Percentiles rank a stretch among this genome's conserved stretches.
These are phyloP conservation scores for Aspergillus sp. DNA, from an alignment of 2,329 filamentous ascomycete genomes.

Conservation along the genomic window DNA sequence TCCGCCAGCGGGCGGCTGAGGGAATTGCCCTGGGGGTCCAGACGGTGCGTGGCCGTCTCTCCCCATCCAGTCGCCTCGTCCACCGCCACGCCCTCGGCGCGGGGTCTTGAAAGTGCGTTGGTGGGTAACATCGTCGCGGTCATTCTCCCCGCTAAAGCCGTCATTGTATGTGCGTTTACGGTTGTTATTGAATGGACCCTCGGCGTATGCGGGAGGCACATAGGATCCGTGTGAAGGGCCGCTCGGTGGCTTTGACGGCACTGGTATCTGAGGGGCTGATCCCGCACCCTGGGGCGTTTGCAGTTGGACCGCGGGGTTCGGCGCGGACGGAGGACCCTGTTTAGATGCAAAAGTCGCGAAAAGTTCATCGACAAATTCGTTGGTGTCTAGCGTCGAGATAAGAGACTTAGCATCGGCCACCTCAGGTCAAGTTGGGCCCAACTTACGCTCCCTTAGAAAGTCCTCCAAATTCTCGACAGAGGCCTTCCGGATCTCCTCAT, in stretches of 20 bases:
- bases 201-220: slow-evolving; percentile 29
- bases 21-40: slow-evolving; percentile 33
- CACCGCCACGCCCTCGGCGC: slow-evolving; percentile 45
- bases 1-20: slow-evolving; percentile 33
- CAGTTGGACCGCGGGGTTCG: slow-evolving; percentile 29
- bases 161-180: slow-evolving; percentile 61
- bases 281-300: slow-evolving; percentile 29
- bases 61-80: slow-evolving; percentile 49
- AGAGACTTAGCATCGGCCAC: slow-evolving; percentile 13
- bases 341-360: slow-evolving; percentile 56
- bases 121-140: slow-evolving; percentile 47
- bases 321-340: slow-evolving; percentile 34
- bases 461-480: slow-evolving; percentile 62
- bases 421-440: not conserved
- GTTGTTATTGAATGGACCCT: slow-evolving; percentile 34
- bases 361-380: slow-evolving; percentile 60
- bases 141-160: slow-evolving; percentile 51
- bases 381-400: slow-evolving; percentile 47
- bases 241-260: slow-evolving; percentile 29
- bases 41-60: slow-evolving; percentile 32
- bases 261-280: slow-evolving; percentile 24
- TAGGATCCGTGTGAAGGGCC: slow-evolving; percentile 29
- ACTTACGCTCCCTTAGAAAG: slow-evolving; percentile 60
- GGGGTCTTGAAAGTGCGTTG: slow-evolving; percentile 55
- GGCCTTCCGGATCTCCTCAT: slow-evolving; percentile 57